These are phyloP conservation scores for Ophiocytium majus DNA, from an alignment of 352 stramenopile genomes.

Conservation along the genomic window DNA sequence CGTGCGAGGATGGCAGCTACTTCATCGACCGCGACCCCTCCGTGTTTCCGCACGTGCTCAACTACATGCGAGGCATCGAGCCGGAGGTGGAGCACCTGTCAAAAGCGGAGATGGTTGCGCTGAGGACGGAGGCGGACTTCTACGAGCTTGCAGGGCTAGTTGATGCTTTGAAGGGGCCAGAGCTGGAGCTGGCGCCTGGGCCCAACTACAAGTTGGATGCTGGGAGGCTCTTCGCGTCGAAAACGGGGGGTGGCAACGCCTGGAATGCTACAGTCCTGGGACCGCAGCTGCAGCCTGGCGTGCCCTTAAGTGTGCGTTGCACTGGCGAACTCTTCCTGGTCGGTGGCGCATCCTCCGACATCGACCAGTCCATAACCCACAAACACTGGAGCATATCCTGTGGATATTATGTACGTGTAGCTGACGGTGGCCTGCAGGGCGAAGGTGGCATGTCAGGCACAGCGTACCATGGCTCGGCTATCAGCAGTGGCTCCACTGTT, in stretches of 20 bases:
- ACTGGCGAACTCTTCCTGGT: not conserved
- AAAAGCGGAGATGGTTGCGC: not conserved
- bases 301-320: not conserved
- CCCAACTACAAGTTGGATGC: not conserved
- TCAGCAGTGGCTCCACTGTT: not conserved
- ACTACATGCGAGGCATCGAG: not conserved
- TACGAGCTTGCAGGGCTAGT: not conserved
- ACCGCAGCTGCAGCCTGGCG: not conserved
- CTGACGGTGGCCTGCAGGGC: not conserved
- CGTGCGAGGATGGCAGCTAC: not conserved
- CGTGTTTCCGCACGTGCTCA: not conserved
- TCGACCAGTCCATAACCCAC: not conserved
- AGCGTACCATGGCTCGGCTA: not conserved
- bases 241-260: not conserved
- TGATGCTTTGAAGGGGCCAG: not conserved
- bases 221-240: not conserved
- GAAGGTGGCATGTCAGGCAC: not conserved
- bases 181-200: not conserved
- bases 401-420: not conserved
- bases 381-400: too few relatives aligned
- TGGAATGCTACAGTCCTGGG: not conserved
- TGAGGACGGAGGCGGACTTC: not conserved
- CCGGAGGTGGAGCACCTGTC: not conserved
- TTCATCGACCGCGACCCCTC: not conserved
- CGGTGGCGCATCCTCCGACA: not conserved